phyloP scores from a whole-genome alignment of 2,329 filamentous ascomycete genomes.

The Ceratocystis albifundus region DNA sequence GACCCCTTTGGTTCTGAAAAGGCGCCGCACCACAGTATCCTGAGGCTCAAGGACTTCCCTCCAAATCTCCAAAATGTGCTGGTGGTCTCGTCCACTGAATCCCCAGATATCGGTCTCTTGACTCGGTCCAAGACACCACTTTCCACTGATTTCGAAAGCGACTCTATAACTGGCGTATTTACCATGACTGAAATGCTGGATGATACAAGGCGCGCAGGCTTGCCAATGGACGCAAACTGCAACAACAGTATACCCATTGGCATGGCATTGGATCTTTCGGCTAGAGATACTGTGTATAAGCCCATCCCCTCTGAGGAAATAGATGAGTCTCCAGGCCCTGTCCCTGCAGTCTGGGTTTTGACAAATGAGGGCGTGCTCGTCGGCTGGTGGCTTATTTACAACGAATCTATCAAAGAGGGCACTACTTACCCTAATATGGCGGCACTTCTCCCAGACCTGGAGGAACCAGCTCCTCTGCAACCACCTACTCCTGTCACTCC shows the following conservation, averaged over 20 bases:
- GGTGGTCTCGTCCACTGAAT: conserved; percentile 69
- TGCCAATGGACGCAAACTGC: conserved; percentile 54
- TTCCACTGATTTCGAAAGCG: conserved; percentile 46
- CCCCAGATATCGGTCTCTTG: conserved; percentile 66
- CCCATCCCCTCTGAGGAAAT: conserved; percentile 68
- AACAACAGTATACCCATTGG: conserved; percentile 71
- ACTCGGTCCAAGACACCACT: conserved; percentile 61
- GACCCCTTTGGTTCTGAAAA: conserved; percentile 56
- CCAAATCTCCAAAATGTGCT: conserved; percentile 72
- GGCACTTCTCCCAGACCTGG: conserved; percentile 33
- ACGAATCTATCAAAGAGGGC: conserved; percentile 66
- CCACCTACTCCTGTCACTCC: conserved; percentile 26
- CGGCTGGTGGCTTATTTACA: conserved; percentile 86
- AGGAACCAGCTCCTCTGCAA: conserved; percentile 25
- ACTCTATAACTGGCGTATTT: conserved; percentile 55
- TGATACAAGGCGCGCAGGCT: conserved; percentile 61
- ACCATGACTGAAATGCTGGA: conserved; percentile 60
- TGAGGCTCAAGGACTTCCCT: conserved; percentile 66
- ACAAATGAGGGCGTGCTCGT: conserved; percentile 80
- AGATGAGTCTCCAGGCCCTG: conserved; percentile 62
- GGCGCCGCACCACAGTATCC: conserved; percentile 63
- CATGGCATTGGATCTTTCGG: conserved; percentile 70
- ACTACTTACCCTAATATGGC: conserved; percentile 62
- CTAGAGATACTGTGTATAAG: conserved; percentile 62
- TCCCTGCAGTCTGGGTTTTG: conserved; percentile 73